Base-by-base conservation (phyloP, 495 filamentous ascomycete genomes). In the Bathelium albidoporum region DNA sequence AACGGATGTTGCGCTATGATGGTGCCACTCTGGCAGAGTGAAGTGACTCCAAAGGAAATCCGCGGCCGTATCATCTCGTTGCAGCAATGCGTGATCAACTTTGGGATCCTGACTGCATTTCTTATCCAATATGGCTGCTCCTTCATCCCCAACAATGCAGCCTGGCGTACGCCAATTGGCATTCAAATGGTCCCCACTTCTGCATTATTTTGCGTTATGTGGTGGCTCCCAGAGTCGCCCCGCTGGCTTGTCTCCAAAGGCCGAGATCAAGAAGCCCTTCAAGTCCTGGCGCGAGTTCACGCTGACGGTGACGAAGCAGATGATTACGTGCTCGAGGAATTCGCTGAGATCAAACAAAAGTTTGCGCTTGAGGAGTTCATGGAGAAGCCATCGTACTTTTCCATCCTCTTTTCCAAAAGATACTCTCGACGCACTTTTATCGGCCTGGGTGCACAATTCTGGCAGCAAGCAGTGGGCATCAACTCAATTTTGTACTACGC, bases 211-310 rank as follows among this genome's bases (percentile, higher is more conserved):
- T 55, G 76, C 60, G 77, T 74, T 63, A 79, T 87, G 60, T 85
- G 78, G 77, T 80, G 83, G 68, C 75, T 86, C 10, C 80, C 81
- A n/a, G 81, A 87, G 69, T 85, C 82, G 2, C 84, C 84, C 14
- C 78, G 84, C 66, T 89, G 73, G 75, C 76, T 88, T 26, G 84
- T 89, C 64, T 79, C 81, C 64, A 85, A 85, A 66, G 87, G 87
- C 71, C 79, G 80, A 76, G 22, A 18, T 12, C 44, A 59, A 14
- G 41, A 66, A 14, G 64, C 64, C 10, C 29, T 62, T 11, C 20
- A 63, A 12, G 62, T 58, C 12, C 62, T 67, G 10, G 65, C 65
- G 32, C 60, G 61, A n/a, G 65, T 67, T 14, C 62, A 68, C 31
- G 66, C 66, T 59, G 62, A 65, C 49, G 62, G 62, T 59, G 59